phyloP scores from a whole-genome alignment of 768 basidiomycete species.

The Collybia sp. region DNA sequence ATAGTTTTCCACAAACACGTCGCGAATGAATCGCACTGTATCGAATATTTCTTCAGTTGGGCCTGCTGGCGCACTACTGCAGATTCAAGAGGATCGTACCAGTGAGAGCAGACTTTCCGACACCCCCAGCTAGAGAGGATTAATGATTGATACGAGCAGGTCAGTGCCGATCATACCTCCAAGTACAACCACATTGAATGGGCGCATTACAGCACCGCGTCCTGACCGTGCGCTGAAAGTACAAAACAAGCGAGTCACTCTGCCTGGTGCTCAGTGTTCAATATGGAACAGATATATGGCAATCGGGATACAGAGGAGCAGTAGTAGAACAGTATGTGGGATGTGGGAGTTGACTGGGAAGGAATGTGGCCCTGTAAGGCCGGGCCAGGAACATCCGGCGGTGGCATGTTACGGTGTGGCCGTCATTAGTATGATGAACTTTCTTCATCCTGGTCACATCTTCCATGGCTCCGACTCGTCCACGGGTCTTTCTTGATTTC shows the following conservation, averaged over 20 bases:
- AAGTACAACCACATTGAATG: conserved; percentile 76
- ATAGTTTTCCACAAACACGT: conserved; percentile 71
- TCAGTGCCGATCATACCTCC: conserved; percentile 45
- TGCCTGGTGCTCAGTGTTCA: not conserved
- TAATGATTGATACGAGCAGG: conserved; percentile 6
- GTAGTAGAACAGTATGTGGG: not conserved
- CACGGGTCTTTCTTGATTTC: conserved; percentile 71
- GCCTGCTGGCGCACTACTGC: not conserved
- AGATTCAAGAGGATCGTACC: conserved; percentile 20
- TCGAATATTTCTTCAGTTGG: conserved; percentile 2
- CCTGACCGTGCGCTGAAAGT: not conserved
- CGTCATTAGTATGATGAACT: not conserved
- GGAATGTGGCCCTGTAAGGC: not conserved
- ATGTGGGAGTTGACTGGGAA: not conserved
- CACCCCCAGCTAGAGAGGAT: conserved; percentile 64
- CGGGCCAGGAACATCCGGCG: not conserved
- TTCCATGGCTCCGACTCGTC: conserved; percentile 45
- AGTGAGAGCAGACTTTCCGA: conserved; percentile 85
- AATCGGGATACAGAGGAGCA: not conserved
- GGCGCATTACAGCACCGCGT: conserved; percentile 41
- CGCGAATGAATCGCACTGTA: conserved; percentile 65
- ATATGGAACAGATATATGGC: not conserved
- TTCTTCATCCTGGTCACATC: conserved; percentile 7
- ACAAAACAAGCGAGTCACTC: no score
- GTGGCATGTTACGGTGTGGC: no score